A percentile compares a stretch with the other conserved stretches of the same genome.
Conservation (phyloP, 208 protist species). For the Porcisia deanei region DNA sequence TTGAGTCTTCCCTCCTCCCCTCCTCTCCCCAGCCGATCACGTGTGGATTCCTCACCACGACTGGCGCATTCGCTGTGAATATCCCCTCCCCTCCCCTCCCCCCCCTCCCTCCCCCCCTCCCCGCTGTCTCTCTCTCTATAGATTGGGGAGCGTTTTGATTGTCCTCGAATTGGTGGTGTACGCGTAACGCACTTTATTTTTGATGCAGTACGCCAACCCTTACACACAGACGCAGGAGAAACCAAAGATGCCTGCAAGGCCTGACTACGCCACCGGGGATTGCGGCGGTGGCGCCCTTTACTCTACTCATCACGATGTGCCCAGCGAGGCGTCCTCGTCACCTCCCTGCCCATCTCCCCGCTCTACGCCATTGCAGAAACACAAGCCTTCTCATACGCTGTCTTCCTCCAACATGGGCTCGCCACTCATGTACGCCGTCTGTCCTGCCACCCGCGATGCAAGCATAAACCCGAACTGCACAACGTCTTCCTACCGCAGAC, state of each 20-base stretch:
- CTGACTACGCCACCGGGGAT: neutral
- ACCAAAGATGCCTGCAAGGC: neutral
- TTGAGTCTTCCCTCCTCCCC: no score
- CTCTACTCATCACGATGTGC: constrained; percentile 4
- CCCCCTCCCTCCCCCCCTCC: no score
- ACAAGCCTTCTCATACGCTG: neutral
- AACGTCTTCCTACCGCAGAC: neutral
- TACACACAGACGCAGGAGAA: neutral
- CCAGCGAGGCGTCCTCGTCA: neutral
- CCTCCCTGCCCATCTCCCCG: constrained; percentile 6
- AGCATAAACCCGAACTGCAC: neutral
- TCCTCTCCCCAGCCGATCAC: no score
- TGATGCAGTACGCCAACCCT: neutral
- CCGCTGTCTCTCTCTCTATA: no score
- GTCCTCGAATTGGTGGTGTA: neutral
- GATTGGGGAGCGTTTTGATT: no score
- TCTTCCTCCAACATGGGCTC: constrained; percentile 6
- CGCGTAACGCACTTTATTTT: neutral
- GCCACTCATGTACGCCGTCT: constrained; percentile 1
- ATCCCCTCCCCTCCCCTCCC: no score
- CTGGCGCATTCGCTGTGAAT: no score
- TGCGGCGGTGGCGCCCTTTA: neutral
- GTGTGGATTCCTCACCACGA: no score
- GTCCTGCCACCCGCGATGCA: neutral
- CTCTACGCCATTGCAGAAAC: neutral